Base-by-base conservation (phyloP, 345 rosid species). In the Populus alba region DNA sequence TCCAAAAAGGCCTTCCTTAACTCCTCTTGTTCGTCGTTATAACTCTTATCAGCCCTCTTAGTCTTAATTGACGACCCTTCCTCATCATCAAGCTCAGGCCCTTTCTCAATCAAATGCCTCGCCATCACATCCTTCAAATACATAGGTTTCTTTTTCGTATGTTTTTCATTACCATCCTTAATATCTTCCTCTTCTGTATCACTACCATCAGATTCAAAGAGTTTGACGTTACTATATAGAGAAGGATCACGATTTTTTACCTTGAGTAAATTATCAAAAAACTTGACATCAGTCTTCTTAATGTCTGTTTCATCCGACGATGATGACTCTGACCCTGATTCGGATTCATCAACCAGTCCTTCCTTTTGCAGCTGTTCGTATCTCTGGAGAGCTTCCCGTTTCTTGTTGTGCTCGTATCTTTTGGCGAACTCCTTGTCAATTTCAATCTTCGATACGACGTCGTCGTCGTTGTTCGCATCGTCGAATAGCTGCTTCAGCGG, bases 91-190 rank as follows among this genome's bases (percentile, higher is more conserved):
- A 76, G 88, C 27, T 91, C 92, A 17, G 97, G 90, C 61, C 94
- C 94, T 38, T 85, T 88, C 74, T 95, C 96, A 57, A 93, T 85
- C 88, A 92, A 84, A 1, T 87, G 91, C 80, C 81, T 87, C 1
- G 97, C 97, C 51, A 80, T 77, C 51, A 92, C 93, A 79, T 95
- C 98, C 81, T 88, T 95, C 84, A 93, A 76, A 72, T 90, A 89
- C 84, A 82, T 77, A 22, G 86, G 79, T 59, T 81, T 83, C 83
- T 86, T 85, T 70, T 76, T 80, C 67, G 72, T 22, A 74, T 77
- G 63, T 59, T 81, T 49, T 16, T 67, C 45, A 66, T 38, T 45
- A 68, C 8, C 57, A 74, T 15, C 47, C 69, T 45, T 72, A 35
- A 62, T 79, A 43, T 76, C 66, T 51, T 81, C 83, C 31, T 63